phyloP scores from a whole-genome alignment of 1,139 yeast species.

The Tardiomyces depauwii region DNA sequence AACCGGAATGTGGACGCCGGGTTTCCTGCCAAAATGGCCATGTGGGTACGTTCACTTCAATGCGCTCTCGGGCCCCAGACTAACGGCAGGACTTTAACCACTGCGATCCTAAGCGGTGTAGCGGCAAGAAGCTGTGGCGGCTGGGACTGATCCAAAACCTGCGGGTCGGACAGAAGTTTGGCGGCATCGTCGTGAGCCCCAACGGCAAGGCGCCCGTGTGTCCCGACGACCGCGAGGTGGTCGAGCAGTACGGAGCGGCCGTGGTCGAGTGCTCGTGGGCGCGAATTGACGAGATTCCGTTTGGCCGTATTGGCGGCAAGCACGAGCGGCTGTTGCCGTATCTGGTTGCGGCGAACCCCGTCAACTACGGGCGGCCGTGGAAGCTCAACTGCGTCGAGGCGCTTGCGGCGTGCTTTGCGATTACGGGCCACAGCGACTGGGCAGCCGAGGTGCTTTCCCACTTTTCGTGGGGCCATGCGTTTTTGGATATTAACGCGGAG shows the following conservation, averaged over 20 bases:
- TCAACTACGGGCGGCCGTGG: conserved; percentile 97
- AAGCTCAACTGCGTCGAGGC: conserved; percentile 94
- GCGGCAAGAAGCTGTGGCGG: conserved; percentile 88
- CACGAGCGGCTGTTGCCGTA: conserved; percentile 83
- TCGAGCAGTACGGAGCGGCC: conserved; percentile 78
- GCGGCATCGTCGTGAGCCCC: conserved; percentile 86
- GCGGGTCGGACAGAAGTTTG: conserved; percentile 83
- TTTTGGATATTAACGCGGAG: conserved; percentile 72
- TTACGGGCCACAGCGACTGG: conserved; percentile 86
- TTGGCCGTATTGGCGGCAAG: conserved; percentile 81
- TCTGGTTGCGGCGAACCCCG: conserved; percentile 92
- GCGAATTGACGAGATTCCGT: conserved; percentile 88
- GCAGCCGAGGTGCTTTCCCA: conserved; percentile 64
- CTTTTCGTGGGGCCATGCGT: conserved; percentile 89
- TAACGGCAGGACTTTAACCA: conserved; percentile 68
- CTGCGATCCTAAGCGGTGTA: conserved; percentile 96
- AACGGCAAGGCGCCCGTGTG: conserved; percentile 87
- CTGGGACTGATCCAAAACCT: conserved; percentile 71
- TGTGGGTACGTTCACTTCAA: conserved; percentile 27
- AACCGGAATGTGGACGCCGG: conserved; percentile 5
- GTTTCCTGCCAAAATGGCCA: conserved; percentile 30
- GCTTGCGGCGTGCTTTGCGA: conserved; percentile 92
- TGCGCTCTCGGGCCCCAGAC: too few relatives aligned
- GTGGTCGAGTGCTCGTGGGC: conserved; percentile 99
- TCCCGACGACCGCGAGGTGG: conserved; percentile 72